Conservation (phyloP, 345 rosid species). For the rapeseed (Brassica napus) region Da-Ae NC_063452.1:18223501-18224000, state of each 20-base stretch:
- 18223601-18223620: too few species aligned
- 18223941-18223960: neutral
- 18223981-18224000: too few species aligned
- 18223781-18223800: conserved; percentile 92
- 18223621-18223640: neutral
- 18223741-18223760: neutral
- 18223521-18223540: too few species aligned
- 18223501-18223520: too few species aligned
- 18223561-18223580: too few species aligned
- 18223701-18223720: too few species aligned
- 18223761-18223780: neutral
- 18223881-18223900: neutral
- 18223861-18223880: neutral
- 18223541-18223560: too few species aligned
- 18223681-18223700: neutral
- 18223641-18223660: neutral
- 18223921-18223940: too few species aligned
- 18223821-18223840: conserved; percentile 52
- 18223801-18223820: conserved; percentile 98
- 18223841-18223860: conserved; percentile 74
- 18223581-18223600: too few species aligned
- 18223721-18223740: too few species aligned
- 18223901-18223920: too few species aligned
- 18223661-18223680: neutral
- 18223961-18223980: too few species aligned